phyloP scores from a whole-genome alignment of 1,284 basidiomycete genomes.

The Amanita bisporigera region DNA sequence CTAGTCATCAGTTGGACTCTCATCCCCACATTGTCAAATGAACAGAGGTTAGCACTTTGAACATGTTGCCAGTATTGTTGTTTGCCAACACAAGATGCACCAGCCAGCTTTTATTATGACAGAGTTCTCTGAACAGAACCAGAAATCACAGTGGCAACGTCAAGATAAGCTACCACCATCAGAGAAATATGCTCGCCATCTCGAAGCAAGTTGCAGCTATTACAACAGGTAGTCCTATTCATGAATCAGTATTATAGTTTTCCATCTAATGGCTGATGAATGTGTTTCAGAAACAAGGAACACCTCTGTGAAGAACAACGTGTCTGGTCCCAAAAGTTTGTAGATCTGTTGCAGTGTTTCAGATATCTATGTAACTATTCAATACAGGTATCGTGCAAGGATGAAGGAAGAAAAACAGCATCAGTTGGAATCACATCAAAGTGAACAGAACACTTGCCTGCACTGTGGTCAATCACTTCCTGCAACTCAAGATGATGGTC shows the following conservation, averaged over 20 bases:
- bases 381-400: neutral
- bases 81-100: too few species aligned
- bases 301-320: neutral
- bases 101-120: too few species aligned
- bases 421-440: neutral
- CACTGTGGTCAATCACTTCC: neutral
- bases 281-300: neutral
- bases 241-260: neutral
- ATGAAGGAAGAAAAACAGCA: neutral
- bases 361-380: neutral
- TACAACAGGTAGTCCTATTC: neutral
- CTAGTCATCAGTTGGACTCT: too few species aligned
- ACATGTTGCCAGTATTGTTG: too few species aligned
- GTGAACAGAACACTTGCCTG: neutral
- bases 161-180: neutral
- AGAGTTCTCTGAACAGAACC: too few species aligned
- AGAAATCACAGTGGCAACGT: neutral
- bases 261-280: neutral
- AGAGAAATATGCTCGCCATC: neutral
- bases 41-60: too few species aligned
- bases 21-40: too few species aligned
- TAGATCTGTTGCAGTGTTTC: neutral
- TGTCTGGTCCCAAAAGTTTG: neutral
- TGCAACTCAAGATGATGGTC: neutral
- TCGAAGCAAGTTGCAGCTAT: neutral